phyloP scores from a whole-genome alignment of 2,329 filamentous ascomycete species.

The Xylariaceae sp. region DNA sequence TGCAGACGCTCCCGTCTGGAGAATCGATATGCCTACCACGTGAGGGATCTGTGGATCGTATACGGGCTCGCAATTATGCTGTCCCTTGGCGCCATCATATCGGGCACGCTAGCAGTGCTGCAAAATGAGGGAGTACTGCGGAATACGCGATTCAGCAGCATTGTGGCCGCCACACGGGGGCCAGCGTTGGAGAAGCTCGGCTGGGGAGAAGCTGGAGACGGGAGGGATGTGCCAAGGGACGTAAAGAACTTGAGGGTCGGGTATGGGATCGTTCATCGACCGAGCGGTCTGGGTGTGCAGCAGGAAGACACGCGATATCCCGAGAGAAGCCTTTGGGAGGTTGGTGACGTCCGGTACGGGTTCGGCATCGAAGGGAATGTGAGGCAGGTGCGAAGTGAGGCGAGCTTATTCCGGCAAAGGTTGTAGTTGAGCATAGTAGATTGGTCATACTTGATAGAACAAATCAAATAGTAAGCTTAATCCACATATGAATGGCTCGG shows the following conservation, averaged over 20 bases:
- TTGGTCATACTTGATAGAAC: no score
- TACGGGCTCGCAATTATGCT: constrained; percentile 29
- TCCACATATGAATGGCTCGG: no score
- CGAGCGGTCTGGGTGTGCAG: constrained; percentile 11
- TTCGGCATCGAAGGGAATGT: constrained; percentile 29
- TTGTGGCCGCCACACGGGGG: constrained; percentile 38
- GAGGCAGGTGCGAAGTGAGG: constrained; percentile 17
- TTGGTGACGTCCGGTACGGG: constrained; percentile 21
- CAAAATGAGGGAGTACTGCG: constrained; percentile 32
- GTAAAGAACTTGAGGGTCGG: constrained; percentile 21
- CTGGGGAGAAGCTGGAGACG: constrained; percentile 16
- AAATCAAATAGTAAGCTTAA: no score
- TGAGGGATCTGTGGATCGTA: constrained; percentile 32
- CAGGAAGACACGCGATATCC: constrained; percentile 11
- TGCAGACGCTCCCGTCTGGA: constrained; percentile 28
- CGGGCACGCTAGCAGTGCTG: constrained; percentile 31
- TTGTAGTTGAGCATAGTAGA: no score
- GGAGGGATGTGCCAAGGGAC: constrained; percentile 14
- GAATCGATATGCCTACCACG: constrained; percentile 31
- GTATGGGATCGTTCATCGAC: constrained; percentile 20
- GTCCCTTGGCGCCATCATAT: constrained; percentile 23
- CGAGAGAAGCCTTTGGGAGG: not conserved
- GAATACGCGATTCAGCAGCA: constrained; percentile 35
- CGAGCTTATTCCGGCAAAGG: constrained; percentile 11
- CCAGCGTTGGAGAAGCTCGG: constrained; percentile 33